A percentile compares a stretch with the other conserved stretches of the same genome.
Conservation (phyloP, 805 yeast genomes). For the Ogataea populi-albae region DNA sequence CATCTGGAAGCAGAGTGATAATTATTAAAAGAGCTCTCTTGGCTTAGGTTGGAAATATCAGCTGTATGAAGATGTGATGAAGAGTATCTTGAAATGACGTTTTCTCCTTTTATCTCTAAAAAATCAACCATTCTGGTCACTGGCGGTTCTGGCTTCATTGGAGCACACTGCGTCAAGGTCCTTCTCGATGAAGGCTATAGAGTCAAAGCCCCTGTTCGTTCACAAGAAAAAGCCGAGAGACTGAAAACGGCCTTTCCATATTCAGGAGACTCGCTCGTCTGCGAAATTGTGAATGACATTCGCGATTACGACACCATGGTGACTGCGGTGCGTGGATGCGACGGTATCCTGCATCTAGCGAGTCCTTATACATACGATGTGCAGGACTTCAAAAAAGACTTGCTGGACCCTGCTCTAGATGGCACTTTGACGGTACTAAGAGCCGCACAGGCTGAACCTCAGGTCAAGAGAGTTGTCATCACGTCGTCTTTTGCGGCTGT, state of each 20-base stretch:
- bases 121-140: slow-evolving; percentile 36
- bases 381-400: slow-evolving; percentile 43
- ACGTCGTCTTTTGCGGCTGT: slow-evolving; percentile 55
- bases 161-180: slow-evolving; percentile 37
- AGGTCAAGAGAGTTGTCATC: slow-evolving; percentile 46
- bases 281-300: slow-evolving; percentile 49
- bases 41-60: too few relatives aligned
- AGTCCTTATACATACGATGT: slow-evolving; percentile 51
- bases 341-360: slow-evolving; percentile 58
- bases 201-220: slow-evolving; percentile 47
- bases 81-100: too few relatives aligned
- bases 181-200: slow-evolving; percentile 38
- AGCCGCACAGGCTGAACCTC: slow-evolving; percentile 42
- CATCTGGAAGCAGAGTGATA: too few relatives aligned
- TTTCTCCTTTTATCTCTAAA: slow-evolving; percentile 1
- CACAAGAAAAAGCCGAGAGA: slow-evolving; percentile 25
- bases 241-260: slow-evolving; percentile 8
- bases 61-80: too few relatives aligned
- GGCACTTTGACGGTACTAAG: slow-evolving; percentile 53
- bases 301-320: slow-evolving; percentile 40
- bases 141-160: slow-evolving; percentile 51
- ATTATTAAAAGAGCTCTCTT: too few relatives aligned
- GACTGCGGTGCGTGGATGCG: slow-evolving; percentile 46
- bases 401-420: slow-evolving; percentile 52
- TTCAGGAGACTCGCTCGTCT: slow-evolving; percentile 33